Base-by-base conservation (phyloP, 2,329 filamentous ascomycete genomes). In the Aureobasidium sp. region DNA sequence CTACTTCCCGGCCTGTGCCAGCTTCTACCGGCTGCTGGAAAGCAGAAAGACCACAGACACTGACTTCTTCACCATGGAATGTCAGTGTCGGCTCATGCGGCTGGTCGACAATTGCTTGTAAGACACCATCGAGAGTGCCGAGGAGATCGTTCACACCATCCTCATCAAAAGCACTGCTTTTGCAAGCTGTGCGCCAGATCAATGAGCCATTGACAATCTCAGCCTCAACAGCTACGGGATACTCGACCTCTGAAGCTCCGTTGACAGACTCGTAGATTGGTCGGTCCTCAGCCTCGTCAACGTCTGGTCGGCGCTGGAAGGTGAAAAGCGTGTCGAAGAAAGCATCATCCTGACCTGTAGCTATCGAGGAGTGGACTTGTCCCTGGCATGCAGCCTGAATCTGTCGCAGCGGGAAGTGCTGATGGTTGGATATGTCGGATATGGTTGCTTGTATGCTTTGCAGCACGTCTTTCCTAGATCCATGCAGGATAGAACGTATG, bases 141-240 rank as follows among this genome's bases (percentile, higher is more conserved):
- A 94, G 70, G 1, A 96, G 71, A 0, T 71, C 67, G 0, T 77
- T 64, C 0, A 82, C 77, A 11, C 80, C 81, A 0, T 70, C 62
- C 0, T 71, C 66, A 14, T 81, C 77, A 6, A 86, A 72, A 12
- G 83, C 80, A 0, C 75, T 74, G 1, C 81, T 77, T 67, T 90
- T 85, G 64, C 86, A 87, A 5, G 91, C 90, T 19, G 85, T 80
- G 14, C 89, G 85, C 87, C 91, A 94, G 0, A 85, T 64, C 1
- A 95, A 70, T 0, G 73, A 68, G 19, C 81, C 74, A 0, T 74
- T 76, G 0, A 82, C 71, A 6, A 83, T 74, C 70, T 96, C 90
- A 71, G 94, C 85, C 74, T 97, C 92, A 2, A 90, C 82, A 67
- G 90, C 94, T 3, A 96, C 75, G 0, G 90, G 87, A 71, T 92